A percentile compares a stretch with the other conserved stretches of the same genome.
phyloP scores from a whole-genome alignment of 2,329 filamentous ascomycete genomes.

The Pyricularia sp. region DNA sequence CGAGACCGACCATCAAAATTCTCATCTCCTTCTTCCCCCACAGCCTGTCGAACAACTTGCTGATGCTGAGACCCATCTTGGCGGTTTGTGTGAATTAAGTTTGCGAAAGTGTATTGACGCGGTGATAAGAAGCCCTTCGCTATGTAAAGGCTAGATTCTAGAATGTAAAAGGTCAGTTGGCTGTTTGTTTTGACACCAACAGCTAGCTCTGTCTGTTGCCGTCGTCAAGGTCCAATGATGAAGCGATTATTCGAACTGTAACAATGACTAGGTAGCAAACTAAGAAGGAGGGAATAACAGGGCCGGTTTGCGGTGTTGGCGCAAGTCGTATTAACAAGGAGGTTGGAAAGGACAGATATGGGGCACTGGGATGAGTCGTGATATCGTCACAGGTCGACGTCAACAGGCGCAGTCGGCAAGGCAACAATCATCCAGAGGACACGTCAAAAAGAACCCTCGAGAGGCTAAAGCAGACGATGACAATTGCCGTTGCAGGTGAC shows the following conservation, averaged over 20 bases:
- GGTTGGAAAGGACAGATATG: slow-evolving; percentile 3
- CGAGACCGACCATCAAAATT: slow-evolving; percentile 99
- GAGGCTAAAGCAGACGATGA: background rate
- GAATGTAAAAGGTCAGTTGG: background rate
- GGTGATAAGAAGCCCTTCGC: background rate
- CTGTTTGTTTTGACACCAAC: background rate
- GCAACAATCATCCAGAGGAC: background rate
- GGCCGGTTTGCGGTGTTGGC: background rate
- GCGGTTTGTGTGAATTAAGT: slow-evolving; percentile 26
- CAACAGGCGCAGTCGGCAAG: background rate
- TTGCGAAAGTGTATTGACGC: background rate
- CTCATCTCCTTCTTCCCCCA: slow-evolving; percentile 99
- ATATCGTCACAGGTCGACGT: background rate
- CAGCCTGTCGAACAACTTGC: slow-evolving; percentile 89
- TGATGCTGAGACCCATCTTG: slow-evolving; percentile 97
- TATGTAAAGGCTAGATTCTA: background rate
- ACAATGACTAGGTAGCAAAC: background rate
- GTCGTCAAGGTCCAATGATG: background rate
- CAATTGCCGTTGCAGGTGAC: background rate
- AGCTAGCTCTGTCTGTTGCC: background rate
- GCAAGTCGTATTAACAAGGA: background rate
- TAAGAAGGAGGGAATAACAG: background rate
- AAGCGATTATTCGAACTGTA: background rate
- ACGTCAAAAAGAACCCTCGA: background rate
- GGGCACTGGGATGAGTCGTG: slow-evolving; percentile 1